These are phyloP conservation scores for Hymenotorrendiella dingleyae DNA, from an alignment of 2,329 filamentous ascomycete species.

Conservation along the genomic window DNA sequence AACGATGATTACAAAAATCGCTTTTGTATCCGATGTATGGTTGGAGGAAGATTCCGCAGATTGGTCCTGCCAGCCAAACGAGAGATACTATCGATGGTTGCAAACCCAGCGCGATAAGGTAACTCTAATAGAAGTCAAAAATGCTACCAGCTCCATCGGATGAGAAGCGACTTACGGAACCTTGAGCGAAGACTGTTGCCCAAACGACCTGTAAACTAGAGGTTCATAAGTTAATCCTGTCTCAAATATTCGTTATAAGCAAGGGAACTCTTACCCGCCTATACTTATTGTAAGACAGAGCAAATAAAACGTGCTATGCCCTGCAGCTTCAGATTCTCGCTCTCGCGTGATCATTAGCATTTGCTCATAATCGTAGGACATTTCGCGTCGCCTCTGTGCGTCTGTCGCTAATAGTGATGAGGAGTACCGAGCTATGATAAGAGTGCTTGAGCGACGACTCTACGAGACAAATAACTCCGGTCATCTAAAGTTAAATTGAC, in stretches of 20 bases:
- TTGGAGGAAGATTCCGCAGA: slow-evolving; percentile 47
- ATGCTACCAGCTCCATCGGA: background rate
- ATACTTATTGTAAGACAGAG: background rate
- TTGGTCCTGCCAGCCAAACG: slow-evolving; percentile 50
- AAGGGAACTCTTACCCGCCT: background rate
- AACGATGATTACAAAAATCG: slow-evolving; percentile 38
- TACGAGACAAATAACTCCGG: too few species aligned
- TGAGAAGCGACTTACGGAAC: slow-evolving; percentile 5
- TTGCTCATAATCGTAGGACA: too few species aligned
- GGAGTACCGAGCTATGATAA: too few species aligned
- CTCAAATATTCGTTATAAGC: background rate
- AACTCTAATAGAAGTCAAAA: background rate
- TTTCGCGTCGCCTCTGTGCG: too few species aligned
- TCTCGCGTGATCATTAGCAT: too few species aligned
- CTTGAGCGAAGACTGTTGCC: slow-evolving; percentile 6
- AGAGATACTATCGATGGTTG: slow-evolving; percentile 45
- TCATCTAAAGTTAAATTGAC: too few species aligned
- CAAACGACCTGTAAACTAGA: slow-evolving; percentile 8
- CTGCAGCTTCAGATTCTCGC: too few species aligned
- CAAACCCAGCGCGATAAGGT: slow-evolving; percentile 43
- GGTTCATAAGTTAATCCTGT: too few species aligned
- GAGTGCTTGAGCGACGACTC: too few species aligned
- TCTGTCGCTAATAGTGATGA: too few species aligned
- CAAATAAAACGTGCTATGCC: too few species aligned
- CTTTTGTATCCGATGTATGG: slow-evolving; percentile 48